Conservation (phyloP, 1,284 basidiomycete species). For the Spongispora temasekensis region DNA sequence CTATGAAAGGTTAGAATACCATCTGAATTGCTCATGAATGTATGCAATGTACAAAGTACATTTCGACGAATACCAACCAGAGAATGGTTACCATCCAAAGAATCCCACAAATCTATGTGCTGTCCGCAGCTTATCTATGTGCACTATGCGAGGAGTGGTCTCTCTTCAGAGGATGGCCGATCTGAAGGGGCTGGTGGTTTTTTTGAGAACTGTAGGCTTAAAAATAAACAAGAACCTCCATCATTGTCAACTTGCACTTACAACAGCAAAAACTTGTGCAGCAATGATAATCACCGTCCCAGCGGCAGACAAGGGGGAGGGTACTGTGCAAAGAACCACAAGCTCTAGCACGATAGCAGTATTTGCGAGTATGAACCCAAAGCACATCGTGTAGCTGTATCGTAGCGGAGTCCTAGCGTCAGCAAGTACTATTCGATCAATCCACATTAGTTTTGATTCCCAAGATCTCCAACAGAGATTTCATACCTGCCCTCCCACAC, state of each 20-base stretch:
- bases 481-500: constrained; percentile 47
- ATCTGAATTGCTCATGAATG: too few species aligned
- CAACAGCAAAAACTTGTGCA: constrained; percentile 14
- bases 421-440: constrained; percentile 4
- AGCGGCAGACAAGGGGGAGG: constrained; percentile 11
- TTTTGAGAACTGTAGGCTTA: constrained; percentile 9
- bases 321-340: constrained; percentile 17
- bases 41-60: too few species aligned
- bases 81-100: too few species aligned
- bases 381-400: constrained; percentile 26
- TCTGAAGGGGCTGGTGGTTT: background rate
- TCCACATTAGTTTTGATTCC: background rate
- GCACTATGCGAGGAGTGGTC: background rate
- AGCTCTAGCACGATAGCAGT: constrained; percentile 13
- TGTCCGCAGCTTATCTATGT: too few species aligned
- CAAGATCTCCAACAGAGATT: background rate
- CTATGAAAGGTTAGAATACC: too few species aligned
- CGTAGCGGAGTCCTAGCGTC: constrained; percentile 23
- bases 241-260: constrained; percentile 6
- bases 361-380: constrained; percentile 20
- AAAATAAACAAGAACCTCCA: background rate
- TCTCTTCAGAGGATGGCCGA: constrained; percentile 5
- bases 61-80: too few species aligned
- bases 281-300: constrained; percentile 15
- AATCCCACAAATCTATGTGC: too few species aligned